Base-by-base conservation (phyloP, 495 filamentous ascomycete genomes). In the Glutinoglossum americanum region DNA sequence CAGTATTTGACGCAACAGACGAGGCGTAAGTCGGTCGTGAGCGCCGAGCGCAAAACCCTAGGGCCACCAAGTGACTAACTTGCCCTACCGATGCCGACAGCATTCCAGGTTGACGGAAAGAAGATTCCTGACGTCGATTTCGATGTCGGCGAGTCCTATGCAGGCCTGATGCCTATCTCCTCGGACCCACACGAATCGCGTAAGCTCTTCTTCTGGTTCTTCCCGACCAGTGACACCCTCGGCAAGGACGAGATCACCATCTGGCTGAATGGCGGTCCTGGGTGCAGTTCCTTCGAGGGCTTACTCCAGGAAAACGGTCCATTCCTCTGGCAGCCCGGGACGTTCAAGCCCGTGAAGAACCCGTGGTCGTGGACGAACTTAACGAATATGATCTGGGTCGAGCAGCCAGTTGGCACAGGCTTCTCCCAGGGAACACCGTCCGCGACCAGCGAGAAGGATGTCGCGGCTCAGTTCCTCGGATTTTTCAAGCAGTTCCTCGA, bases 181-280 rank as follows among this genome's bases (percentile, higher is more conserved):
- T 67, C 68, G 3, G 62, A 73, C 37, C 64, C 71, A 1, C 70
- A 76, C 27, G 74, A 78, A 61, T 70, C 70, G 0, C 73, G 74
- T 51, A 65, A 76, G 56, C 67, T 89, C n/a, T 87, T 76, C 62
- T 89, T 85, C 64, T 89, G 85, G 84, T 86, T 82, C 68, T 86
- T 84, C 60, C 82, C 81, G 0, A 77, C 81, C 0, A 66, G 67
- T 3, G 81, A 83, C 45, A 70, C 72, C 5, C 49, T 60, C 11
- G 71, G 75, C 7, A 69, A 74, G 3, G 79, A 86, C 53, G 83
- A 87, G 63, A 80, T 86, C 56, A 71, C 77, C n/a, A 82, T 87
- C 62, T 87, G 82, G 74, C 67, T 86, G 6, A 85, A 85, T 62
- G 83, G 82, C 47, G 82, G 83, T 25, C 77, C 77, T 3, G 83